Conservation (phyloP, 371 early-diverging fungal genomes). For the Nosema muscidifuracis region DNA sequence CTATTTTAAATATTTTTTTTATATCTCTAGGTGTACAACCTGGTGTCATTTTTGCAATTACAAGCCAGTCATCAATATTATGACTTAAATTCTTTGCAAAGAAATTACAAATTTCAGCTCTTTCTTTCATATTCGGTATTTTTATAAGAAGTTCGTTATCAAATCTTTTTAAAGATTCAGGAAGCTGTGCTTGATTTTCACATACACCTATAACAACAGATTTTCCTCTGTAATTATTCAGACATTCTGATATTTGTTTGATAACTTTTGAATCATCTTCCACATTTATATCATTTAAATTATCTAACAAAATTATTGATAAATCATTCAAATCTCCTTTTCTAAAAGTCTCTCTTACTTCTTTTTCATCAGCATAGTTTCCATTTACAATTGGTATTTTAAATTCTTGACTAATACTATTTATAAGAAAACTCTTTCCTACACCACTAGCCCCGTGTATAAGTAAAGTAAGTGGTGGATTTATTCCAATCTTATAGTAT, state of each 20-base stretch:
- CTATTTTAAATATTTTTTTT: slow-evolving; percentile 48
- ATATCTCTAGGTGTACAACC: slow-evolving; percentile 60
- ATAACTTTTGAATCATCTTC: slow-evolving; percentile 47
- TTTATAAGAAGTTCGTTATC: slow-evolving; percentile 55
- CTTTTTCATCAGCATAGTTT: slow-evolving; percentile 35
- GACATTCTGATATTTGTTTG: slow-evolving; percentile 45
- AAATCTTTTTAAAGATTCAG: slow-evolving; percentile 43
- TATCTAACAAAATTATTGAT: slow-evolving; percentile 57
- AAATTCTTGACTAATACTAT: slow-evolving; percentile 51
- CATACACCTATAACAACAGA: slow-evolving; percentile 45
- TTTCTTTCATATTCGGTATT: slow-evolving; percentile 53
- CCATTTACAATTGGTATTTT: slow-evolving; percentile 46
- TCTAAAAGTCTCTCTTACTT: slow-evolving; percentile 49
- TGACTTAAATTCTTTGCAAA: slow-evolving; percentile 33
- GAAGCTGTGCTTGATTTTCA: slow-evolving; percentile 17
- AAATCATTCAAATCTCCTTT: slow-evolving; percentile 41
- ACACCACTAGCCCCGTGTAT: slow-evolving; percentile 58
- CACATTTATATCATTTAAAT: slow-evolving; percentile 43
- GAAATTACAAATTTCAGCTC: slow-evolving; percentile 49
- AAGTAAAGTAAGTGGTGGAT: slow-evolving; percentile 46
- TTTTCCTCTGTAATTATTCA: slow-evolving; percentile 42
- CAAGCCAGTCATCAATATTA: slow-evolving; percentile 33
- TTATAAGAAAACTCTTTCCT: slow-evolving; percentile 58
- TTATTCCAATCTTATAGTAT: slow-evolving; percentile 48
- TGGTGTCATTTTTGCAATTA: slow-evolving; percentile 55